Evolutionary conservation across 139 green algal genomes (phyloP), one percentile per base, ranked within the genome.

Genomic region (Chlorella vulgaris): DNA sequence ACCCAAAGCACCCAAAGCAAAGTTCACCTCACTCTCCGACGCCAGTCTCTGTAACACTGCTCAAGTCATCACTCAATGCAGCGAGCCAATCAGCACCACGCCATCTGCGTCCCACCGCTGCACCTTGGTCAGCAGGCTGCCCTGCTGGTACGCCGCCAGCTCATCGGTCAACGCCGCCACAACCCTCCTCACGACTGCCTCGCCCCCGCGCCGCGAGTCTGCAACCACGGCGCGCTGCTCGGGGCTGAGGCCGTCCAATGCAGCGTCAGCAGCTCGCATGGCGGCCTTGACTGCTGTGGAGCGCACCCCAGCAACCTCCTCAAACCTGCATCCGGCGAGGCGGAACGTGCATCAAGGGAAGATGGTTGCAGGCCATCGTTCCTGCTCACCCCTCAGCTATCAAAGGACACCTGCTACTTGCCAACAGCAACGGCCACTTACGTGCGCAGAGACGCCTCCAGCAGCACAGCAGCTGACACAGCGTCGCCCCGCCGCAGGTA

Each of bases 361-460:
- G n/a, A n/a, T n/a, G n/a, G n/a, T n/a, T n/a, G n/a, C n/a, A n/a
- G n/a, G n/a, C n/a, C n/a, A n/a, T n/a, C n/a, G n/a, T n/a, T n/a
- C n/a, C n/a, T n/a, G n/a, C n/a, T n/a, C n/a, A n/a, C n/a, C n/a
- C n/a, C n/a, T n/a, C n/a, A n/a, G n/a, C n/a, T n/a, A n/a, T n/a
- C n/a, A n/a, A n/a, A n/a, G n/a, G n/a, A n/a, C n/a, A n/a, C n/a
- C n/a, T n/a, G n/a, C n/a, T n/a, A n/a, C n/a, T n/a, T n/a, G n/a
- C n/a, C n/a, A n/a, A n/a, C n/a, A n/a, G n/a, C n/a, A n/a, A n/a
- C n/a, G n/a, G n/a, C n/a, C n/a, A n/a, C 82, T 39, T 69, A 85
- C 61, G 79, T 68, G 55, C 83, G 80, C 42, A 91, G 39, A 28
- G 74, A 76, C 0, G 83, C 81, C 71, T 91, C 86, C 63, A 91